Conservation (phyloP, 306 rosid species). For the Cucurbita argyrosperma region DNA sequence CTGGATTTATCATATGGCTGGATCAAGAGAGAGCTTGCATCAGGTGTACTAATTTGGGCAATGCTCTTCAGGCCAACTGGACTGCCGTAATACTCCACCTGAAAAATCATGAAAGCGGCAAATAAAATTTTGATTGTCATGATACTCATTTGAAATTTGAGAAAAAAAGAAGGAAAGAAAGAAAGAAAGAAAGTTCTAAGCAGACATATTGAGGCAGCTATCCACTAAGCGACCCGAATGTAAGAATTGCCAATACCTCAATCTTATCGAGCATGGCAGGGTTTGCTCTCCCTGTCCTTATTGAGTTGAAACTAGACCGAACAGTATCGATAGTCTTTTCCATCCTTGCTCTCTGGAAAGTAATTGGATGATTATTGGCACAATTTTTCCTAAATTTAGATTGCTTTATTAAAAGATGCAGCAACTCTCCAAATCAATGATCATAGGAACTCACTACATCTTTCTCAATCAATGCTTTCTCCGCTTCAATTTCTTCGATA, state of each 20-base stretch:
- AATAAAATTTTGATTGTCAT: background rate
- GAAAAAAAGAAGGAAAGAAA: background rate
- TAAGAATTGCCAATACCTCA: slow-evolving; percentile 31
- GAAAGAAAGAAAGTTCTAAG: background rate
- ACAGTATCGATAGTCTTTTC: slow-evolving; percentile 69
- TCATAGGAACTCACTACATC: slow-evolving; percentile 49
- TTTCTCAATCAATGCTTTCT: slow-evolving; percentile 54
- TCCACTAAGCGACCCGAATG: background rate
- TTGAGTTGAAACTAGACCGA: slow-evolving; percentile 60
- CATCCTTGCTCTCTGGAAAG: slow-evolving; percentile 64
- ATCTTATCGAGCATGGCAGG: slow-evolving; percentile 90
- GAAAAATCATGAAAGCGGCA: slow-evolving; percentile 6
- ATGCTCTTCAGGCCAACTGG: slow-evolving; percentile 91
- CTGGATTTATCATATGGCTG: slow-evolving; percentile 94
- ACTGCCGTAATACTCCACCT: slow-evolving; percentile 93
- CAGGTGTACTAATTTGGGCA: slow-evolving; percentile 93
- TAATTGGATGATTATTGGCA: background rate
- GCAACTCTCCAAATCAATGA: background rate
- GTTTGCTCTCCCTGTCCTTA: slow-evolving; percentile 80
- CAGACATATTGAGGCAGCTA: background rate
- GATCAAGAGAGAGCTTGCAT: slow-evolving; percentile 67
- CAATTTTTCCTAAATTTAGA: background rate
- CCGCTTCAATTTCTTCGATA: slow-evolving; percentile 94
- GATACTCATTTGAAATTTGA: background rate
- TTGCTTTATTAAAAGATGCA: background rate